phyloP scores from a whole-genome alignment of 1,284 basidiomycete species.

The Trametes sp. region DNA sequence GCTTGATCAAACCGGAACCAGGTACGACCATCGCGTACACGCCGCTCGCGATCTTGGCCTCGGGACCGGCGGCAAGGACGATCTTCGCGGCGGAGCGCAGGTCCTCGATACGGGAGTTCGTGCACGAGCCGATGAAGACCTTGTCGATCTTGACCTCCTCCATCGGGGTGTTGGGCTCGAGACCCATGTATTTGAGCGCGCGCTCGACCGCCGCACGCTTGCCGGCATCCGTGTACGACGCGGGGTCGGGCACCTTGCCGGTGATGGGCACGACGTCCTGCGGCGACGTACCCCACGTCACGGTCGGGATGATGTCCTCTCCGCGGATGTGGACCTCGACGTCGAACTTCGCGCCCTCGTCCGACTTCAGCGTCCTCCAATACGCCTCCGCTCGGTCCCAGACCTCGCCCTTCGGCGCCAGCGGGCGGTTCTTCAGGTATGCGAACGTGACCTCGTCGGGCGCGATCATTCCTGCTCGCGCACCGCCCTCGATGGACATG shows the following conservation, averaged over 20 bases:
- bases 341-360: slow-evolving; percentile 92
- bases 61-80: slow-evolving; percentile 77
- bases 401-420: slow-evolving; percentile 86
- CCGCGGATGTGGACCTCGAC: slow-evolving; percentile 87
- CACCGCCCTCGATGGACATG: slow-evolving; percentile 98
- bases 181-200: slow-evolving; percentile 92
- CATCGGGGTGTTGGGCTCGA: slow-evolving; percentile 84
- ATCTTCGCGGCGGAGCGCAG: slow-evolving; percentile 90
- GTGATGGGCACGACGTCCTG: slow-evolving; percentile 93
- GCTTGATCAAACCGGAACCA: slow-evolving; percentile 93
- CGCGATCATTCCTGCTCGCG: slow-evolving; percentile 94
- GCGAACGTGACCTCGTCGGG: slow-evolving; percentile 92
- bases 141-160: slow-evolving; percentile 90
- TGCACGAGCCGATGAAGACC: slow-evolving; percentile 97
- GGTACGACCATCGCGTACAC: slow-evolving; percentile 96
- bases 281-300: slow-evolving; percentile 97
- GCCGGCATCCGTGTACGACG: slow-evolving; percentile 67
- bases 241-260: slow-evolving; percentile 85
- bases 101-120: slow-evolving; percentile 96
- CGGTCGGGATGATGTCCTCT: slow-evolving; percentile 91
- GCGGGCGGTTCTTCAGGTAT: slow-evolving; percentile 87
- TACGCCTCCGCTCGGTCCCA: slow-evolving; percentile 92
- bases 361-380: slow-evolving; percentile 88
- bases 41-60: slow-evolving; percentile 80
- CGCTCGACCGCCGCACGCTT: slow-evolving; percentile 82